Base-by-base conservation (phyloP, 805 yeast genomes). In the Hanseniaspora thailandica region DNA sequence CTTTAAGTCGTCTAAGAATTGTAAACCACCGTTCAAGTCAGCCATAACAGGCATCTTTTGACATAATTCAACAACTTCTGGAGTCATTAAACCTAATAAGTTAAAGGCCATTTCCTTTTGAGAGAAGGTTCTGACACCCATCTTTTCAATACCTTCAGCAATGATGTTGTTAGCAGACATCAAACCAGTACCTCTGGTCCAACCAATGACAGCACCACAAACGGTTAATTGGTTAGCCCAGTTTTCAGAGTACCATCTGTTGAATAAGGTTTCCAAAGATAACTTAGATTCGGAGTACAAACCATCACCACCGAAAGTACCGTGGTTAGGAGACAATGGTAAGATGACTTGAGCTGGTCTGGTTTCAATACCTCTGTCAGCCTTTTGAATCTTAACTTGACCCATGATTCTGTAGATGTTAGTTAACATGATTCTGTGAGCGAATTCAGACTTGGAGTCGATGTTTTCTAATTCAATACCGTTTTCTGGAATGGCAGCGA, bases 161-260 rank as follows among this genome's bases (percentile, higher is more conserved):
- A 93, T 86, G 67, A 87, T 84, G 75, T 93, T 93, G 78, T 93
- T 93, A 62, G 83, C 97, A 65, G 88, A 77, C 99, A 93, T 93
- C 66, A 93, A 81, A 66, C 99, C 99, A 56, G 99, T 93, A 71
- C 99, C 99, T 78, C 99, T 86, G 59, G 99, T 93, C 99, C 99
- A 93, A 68, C 99, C 99, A 70, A 93, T 93, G 60, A 93, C 78
- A 45, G 98, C 97, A 76, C 99, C 99, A 71, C 97, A 89, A 57
- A 93, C 76, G 56, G 97, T 93, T 73, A 93, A 81, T 74, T 86
- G 93, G 59, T 84, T 74, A 45, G 84, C 82, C 99, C 99, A 93
- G 56, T 88, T 84, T 76, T 93, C 99, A 46, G 98, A 89, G 71
- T 82, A 77, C 98, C 98, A 93, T 78, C 97, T 86, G 83, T 90